phyloP scores from a whole-genome alignment of 768 basidiomycete genomes.

The Lentinus brumalis region DNA sequence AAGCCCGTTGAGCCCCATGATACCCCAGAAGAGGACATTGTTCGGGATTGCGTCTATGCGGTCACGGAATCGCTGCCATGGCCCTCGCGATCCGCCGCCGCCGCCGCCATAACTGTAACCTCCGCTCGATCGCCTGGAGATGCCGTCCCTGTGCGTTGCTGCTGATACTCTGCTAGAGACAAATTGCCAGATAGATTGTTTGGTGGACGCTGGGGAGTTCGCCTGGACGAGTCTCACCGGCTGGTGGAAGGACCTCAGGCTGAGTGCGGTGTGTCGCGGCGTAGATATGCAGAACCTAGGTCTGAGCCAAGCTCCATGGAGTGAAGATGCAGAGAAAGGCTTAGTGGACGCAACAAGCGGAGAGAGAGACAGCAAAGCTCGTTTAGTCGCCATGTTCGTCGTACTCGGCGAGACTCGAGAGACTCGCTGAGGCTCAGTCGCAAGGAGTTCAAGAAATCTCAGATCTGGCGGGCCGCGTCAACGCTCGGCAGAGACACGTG shows the following conservation, averaged over 20 bases:
- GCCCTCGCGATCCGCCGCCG: conserved; percentile 1
- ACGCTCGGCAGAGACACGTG: not conserved
- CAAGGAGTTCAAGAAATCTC: not conserved
- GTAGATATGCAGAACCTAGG: conserved; percentile 2
- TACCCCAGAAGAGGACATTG: conserved; percentile 57
- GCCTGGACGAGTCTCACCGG: not conserved
- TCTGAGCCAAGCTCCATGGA: not conserved
- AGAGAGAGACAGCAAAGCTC: conserved; percentile 6
- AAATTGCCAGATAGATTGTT: conserved; percentile 20
- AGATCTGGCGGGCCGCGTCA: not conserved
- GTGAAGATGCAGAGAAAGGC: not conserved
- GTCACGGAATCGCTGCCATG: conserved; percentile 23
- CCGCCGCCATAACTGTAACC: not conserved
- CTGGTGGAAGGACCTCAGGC: not conserved
- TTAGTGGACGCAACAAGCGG: not conserved
- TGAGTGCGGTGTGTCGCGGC: not conserved
- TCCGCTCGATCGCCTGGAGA: not conserved
- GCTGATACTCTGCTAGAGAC: conserved; percentile 12
- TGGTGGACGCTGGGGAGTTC: not conserved
- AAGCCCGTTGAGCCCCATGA: conserved; percentile 62
- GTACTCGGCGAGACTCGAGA: too few relatives aligned
- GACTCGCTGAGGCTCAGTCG: too few relatives aligned
- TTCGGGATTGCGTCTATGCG: conserved; percentile 56
- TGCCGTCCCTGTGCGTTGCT: conserved; percentile 25
- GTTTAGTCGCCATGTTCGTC: not conserved